Evolutionary conservation across 2,329 filamentous ascomycete genomes (phyloP), one percentile per base, ranked within the genome.

Genomic region (Penicillium digitatum): DNA sequence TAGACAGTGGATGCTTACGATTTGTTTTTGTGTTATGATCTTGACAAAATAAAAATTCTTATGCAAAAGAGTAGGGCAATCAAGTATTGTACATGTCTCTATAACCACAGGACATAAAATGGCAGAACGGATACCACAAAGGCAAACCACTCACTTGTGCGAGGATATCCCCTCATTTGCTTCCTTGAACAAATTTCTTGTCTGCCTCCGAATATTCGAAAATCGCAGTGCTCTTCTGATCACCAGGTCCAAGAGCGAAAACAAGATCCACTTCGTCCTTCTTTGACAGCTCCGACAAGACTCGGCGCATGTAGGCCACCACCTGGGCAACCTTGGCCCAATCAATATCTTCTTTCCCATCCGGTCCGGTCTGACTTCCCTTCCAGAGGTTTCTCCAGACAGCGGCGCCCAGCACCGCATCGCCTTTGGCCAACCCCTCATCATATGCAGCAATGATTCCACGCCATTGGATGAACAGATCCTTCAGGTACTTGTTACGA

Each of bases 361-460:
- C 66, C 2, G 69, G 62, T 5, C 62, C 66, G n/a, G 64, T 69
- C 55, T 83, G 79, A 43, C 77, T 78, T 22, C 84, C 90, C 76
- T 93, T 91, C 80, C 90, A 95, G 53, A 99, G 70, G 74, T 97
- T 97, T 67, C 94, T 82, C 94, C 94, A 99, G 45, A 99, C 79
- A 9, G 94, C 94, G 39, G 88, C 76, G 5, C 71, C 74, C 43
- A 79, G 68, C 49, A 78, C 72, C 9, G 75, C 74, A 66, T 80
- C 76, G 3, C 78, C 75, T 54, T 76, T 76, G 20, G 74, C 68
- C 44, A 78, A 59, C 0, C 76, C 76, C 54, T 79, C 77, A 39
- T 76, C 75, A 65, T 79, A 78, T 1, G 90, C 89, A 8, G 91
- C 81, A 22, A 95, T 79, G 52, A 92, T 79, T 29, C 92, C 94